phyloP scores from a whole-genome alignment of 352 stramenopile genomes.

The Phytopythium cucurbitacearum region DNA sequence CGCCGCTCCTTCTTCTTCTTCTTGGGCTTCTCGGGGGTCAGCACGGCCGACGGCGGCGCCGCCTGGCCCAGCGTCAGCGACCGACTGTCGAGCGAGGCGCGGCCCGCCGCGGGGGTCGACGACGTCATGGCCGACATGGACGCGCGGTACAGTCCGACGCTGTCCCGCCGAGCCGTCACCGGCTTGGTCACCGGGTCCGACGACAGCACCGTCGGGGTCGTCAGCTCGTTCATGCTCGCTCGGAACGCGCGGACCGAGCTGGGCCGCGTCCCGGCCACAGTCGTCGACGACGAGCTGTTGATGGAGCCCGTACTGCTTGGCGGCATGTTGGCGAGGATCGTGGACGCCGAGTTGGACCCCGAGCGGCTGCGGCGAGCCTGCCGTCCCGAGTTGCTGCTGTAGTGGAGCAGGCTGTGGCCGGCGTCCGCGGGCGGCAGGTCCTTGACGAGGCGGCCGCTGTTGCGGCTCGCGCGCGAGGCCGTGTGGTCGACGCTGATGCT shows the following conservation, averaged over 20 bases:
- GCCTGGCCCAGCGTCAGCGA: neutral
- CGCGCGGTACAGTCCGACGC: constrained; percentile 10
- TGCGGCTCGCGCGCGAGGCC: constrained; percentile 13
- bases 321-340: neutral
- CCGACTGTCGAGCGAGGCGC: constrained; percentile 1
- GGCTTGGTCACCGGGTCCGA: neutral
- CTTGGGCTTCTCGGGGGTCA: constrained; percentile 16
- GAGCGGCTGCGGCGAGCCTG: neutral
- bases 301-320: neutral
- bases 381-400: too few relatives aligned
- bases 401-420: neutral
- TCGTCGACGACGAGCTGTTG: neutral
- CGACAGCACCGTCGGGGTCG: constrained; percentile 1
- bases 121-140: constrained; percentile 1
- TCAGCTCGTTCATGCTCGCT: constrained; percentile 4
- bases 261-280: neutral
- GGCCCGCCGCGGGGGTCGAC: neutral
- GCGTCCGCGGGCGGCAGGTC: neutral
- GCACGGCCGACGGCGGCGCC: constrained; percentile 1
- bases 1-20: constrained; percentile 34
- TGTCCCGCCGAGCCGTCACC: constrained; percentile 1
- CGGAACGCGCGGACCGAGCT: constrained; percentile 3
- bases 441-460: constrained; percentile 10
- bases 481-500: constrained; percentile 24
- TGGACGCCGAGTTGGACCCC: neutral